A percentile compares a stretch with the other conserved stretches of the same genome.
These are phyloP conservation scores for Lichtheimia ramosa DNA, from an alignment of 371 early-diverging fungal genomes.

Conservation along the genomic window DNA sequence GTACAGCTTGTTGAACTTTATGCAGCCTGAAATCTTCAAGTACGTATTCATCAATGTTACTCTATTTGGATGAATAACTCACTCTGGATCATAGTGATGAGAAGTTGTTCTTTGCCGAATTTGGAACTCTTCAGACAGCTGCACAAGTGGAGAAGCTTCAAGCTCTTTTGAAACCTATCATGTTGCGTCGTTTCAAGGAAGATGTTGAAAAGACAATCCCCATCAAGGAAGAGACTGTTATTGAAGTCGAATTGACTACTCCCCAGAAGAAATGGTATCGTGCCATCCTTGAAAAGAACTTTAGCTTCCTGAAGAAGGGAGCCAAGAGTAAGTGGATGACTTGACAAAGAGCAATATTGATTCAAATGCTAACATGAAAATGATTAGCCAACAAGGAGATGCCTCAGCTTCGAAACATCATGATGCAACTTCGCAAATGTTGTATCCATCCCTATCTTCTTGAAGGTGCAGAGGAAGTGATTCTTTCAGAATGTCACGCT, in stretches of 20 bases:
- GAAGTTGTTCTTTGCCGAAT: slow-evolving; percentile 73
- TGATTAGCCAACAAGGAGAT: slow-evolving; percentile 45
- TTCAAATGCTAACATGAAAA: no score
- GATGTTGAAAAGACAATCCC: slow-evolving; percentile 88
- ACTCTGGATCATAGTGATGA: slow-evolving; percentile 52
- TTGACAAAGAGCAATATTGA: background rate
- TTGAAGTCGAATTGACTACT: slow-evolving; percentile 83
- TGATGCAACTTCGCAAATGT: slow-evolving; percentile 87
- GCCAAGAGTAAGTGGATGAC: slow-evolving; percentile 41
- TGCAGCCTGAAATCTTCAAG: slow-evolving; percentile 73
- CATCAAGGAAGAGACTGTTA: slow-evolving; percentile 88
- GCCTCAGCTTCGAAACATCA: slow-evolving; percentile 66
- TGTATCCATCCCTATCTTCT: slow-evolving; percentile 88
- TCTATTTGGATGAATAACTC: background rate
- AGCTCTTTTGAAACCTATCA: slow-evolving; percentile 68
- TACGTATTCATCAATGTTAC: background rate
- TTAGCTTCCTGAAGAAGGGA: slow-evolving; percentile 74
- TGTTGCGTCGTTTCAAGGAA: slow-evolving; percentile 80
- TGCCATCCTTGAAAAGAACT: slow-evolving; percentile 91
- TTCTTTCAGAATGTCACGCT: slow-evolving; percentile 62
- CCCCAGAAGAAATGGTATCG: slow-evolving; percentile 88
- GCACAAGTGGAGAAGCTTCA: slow-evolving; percentile 80
- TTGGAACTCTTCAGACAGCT: slow-evolving; percentile 71
- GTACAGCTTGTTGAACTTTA: slow-evolving; percentile 90
- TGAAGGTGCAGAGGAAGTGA: slow-evolving; percentile 86